phyloP scores from a whole-genome alignment of 345 rosid genomes.

The Boechera stricta region DNA sequence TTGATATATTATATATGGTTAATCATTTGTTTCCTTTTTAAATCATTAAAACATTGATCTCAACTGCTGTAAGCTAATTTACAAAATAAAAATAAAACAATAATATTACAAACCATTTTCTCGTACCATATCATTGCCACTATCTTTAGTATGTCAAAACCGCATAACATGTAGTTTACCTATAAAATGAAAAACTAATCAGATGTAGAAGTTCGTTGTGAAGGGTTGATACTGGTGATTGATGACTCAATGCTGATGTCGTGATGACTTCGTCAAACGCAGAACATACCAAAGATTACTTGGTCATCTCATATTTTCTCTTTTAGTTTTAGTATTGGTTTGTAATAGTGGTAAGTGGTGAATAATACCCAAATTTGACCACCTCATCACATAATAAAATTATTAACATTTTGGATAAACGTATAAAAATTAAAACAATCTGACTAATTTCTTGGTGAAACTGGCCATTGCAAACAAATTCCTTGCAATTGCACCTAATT shows the following conservation, averaged over 20 bases:
- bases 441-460: no score
- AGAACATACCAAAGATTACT: neutral
- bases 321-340: neutral
- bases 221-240: neutral
- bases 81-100: neutral
- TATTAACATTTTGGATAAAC: neutral
- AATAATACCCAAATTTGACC: slow-evolving; percentile 13
- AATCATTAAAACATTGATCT: neutral
- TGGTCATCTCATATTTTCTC: neutral
- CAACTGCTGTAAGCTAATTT: neutral
- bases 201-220: neutral
- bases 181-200: neutral
- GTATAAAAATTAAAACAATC: neutral
- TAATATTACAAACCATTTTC: slow-evolving; percentile 1
- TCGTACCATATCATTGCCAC: neutral
- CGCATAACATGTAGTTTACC: neutral
- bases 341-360: neutral
- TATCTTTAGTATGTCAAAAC: neutral
- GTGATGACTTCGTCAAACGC: slow-evolving; percentile 10
- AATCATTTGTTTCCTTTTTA: neutral
- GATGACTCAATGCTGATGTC: slow-evolving; percentile 8
- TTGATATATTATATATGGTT: neutral
- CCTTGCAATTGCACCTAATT: no score
- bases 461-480: neutral
- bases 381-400: neutral